Percentiles rank a stretch among this genome's conserved stretches.
Conservation (phyloP, 495 filamentous ascomycete species). For the Neurospora africana region DNA sequence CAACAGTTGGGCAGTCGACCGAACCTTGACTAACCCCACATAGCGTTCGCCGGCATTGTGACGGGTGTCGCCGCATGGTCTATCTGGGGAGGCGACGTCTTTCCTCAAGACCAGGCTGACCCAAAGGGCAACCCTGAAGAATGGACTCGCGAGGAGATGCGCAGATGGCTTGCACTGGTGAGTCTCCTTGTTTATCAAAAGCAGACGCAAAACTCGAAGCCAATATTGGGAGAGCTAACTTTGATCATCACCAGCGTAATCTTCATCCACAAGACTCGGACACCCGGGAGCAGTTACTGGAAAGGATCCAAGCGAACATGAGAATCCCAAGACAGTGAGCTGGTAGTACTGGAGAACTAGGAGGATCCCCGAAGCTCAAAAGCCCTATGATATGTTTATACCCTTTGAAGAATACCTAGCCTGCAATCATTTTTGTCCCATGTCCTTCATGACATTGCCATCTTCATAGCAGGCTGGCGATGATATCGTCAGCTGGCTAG, state of each 20-base stretch:
- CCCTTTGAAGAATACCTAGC: not conserved
- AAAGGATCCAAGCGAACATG: slow-evolving; percentile 72
- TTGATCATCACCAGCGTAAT: slow-evolving; percentile 45
- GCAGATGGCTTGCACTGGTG: slow-evolving; percentile 67
- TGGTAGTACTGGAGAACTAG: not conserved
- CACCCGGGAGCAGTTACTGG: slow-evolving; percentile 65
- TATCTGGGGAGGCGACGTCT: slow-evolving; percentile 75
- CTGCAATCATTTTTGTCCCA: not conserved
- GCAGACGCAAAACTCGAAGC: not conserved
- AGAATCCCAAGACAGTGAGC: slow-evolving; percentile 29
- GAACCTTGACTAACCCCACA: slow-evolving; percentile 3
- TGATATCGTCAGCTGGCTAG: not conserved
- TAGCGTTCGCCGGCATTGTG: slow-evolving; percentile 72
- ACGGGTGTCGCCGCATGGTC: slow-evolving; percentile 72
- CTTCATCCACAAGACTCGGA: slow-evolving; percentile 56
- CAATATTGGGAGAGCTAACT: not conserved
- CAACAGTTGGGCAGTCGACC: not conserved
- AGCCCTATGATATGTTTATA: not conserved
- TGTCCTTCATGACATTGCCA: not conserved
- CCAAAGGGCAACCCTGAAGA: slow-evolving; percentile 69
- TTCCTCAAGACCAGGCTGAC: slow-evolving; percentile 52
- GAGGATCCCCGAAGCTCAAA: not conserved
- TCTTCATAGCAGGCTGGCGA: not conserved
- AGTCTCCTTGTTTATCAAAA: slow-evolving; percentile 16
- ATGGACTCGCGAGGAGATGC: slow-evolving; percentile 65